Evolutionary conservation across 2,329 filamentous ascomycete genomes (phyloP), one percentile per base, ranked within the genome.

Genomic region (Didymella pomorum): DNA sequence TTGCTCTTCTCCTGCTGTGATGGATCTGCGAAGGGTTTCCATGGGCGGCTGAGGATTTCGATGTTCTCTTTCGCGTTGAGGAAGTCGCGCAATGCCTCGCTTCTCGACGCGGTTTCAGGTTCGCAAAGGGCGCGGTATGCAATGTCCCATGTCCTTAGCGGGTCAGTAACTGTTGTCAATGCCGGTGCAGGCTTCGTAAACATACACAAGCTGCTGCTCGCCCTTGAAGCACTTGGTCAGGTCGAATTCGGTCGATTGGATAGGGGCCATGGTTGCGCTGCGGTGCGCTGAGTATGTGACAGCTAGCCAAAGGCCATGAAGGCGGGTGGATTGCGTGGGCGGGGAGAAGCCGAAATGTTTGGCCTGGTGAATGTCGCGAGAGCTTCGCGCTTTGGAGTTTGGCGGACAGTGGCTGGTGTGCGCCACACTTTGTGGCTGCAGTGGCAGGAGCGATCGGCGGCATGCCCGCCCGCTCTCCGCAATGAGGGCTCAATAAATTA

Each of bases 161-260:
- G 85, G 79, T 73, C 57, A 69, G 66, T 23, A 10, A 16, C 11
- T 44, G 39, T 10, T 28, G 25, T 43, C 37, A 28, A 18, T 48
- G 47, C n/a, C n/a, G 43, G 4, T 53, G 25, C 48, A 6, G 33
- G 31, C 21, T 14, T 18, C 18, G 61, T 65, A 70, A 62, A 83
- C 88, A 76, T 84, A 96, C 90, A 97, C 84, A 71, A 97, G 83
- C 74, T 89, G 85, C 71, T 86, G 86, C 77, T 94, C 88, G 79
- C 92, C 91, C 70, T 86, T 89, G 72, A 98, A 84, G 80, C 92
- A 96, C 75, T 90, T 88, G 79, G 92, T 90, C 78, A 97, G 84
- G 73, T 92, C 87, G 73, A 93, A 92, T 76, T 85, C 83, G 64
- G 68, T 60, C 43, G 66, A 62, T 61, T 64, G 65, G 33, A 67